A percentile compares a stretch with the other conserved stretches of the same genome.
These are phyloP conservation scores for Ormosia semicastrata DNA, from an alignment of 306 rosid genomes.

Conservation along the genomic window DNA sequence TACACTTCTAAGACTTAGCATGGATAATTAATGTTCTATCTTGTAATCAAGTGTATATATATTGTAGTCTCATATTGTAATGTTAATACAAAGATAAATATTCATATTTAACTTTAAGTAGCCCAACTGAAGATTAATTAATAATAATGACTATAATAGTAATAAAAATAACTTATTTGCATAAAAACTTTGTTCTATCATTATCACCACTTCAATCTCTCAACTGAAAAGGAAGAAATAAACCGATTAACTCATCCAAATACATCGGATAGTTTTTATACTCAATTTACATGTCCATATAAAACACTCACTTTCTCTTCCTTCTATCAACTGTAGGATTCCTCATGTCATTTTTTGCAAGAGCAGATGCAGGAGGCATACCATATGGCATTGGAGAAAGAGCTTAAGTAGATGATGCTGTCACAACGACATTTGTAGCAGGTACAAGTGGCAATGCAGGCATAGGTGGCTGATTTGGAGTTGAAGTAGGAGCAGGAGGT, in stretches of 20 bases:
- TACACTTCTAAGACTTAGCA: too few relatives aligned
- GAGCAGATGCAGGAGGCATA: conserved; percentile 57
- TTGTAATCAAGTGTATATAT: too few relatives aligned
- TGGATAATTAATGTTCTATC: too few relatives aligned
- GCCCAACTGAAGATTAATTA: background rate
- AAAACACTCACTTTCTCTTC: conserved; percentile 68
- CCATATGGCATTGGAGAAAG: conserved; percentile 83
- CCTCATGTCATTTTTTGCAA: conserved; percentile 68
- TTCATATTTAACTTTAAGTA: too few relatives aligned
- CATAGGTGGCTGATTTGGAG: conserved; percentile 49
- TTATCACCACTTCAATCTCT: too few relatives aligned
- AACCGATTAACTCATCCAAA: background rate
- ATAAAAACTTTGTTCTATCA: background rate
- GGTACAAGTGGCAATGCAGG: conserved; percentile 57
- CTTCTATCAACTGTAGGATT: conserved; percentile 73
- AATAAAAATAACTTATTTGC: background rate
- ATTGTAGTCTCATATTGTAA: too few relatives aligned
- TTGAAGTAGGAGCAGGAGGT: conserved; percentile 51
- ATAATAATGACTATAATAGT: background rate
- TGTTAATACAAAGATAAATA: too few relatives aligned
- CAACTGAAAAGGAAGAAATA: background rate
- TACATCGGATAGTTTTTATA: background rate
- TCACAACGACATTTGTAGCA: conserved; percentile 42
- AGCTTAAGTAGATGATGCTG: conserved; percentile 57
- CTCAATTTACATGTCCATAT: conserved; percentile 34